Evolutionary conservation across 2,329 filamentous ascomycete species (phyloP), one percentile per base, ranked within the genome.

Genomic region (Rhinocladiella mackenziei): DNA sequence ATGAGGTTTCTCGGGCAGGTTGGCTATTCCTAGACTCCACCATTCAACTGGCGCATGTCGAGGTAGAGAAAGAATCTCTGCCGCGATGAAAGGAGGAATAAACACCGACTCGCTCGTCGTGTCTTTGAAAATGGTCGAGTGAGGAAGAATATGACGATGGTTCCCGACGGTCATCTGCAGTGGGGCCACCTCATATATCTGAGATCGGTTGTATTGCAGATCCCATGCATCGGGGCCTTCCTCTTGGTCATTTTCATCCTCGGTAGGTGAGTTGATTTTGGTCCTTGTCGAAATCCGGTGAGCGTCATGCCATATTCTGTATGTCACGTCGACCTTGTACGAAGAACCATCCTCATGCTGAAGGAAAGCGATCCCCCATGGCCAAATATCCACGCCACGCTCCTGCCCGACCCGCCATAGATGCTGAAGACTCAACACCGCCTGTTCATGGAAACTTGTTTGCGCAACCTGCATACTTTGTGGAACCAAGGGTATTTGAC

Each of bases 401-500:
- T 83, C 82, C 31, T 73, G 64, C 0, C 82, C 89, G 39, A 98
- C 83, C 28, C 91, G 80, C 80, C 84, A 89, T 17, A 97, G 76
- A 64, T 97, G 91, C 64, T 98, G 92, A 9, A 97, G 71, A 1
- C 89, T 78, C 3, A 98, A 73, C 0, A 78, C 70, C 4, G 83
- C 72, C 60, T 89, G 82, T 20, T 79, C 63, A 22, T 64, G 61
- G 51, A 81, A 76, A 4, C 65, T 65, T 3, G 55, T 43, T 1
- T 56, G 50, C 4, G 53, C 51, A 2, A 73, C 57, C 4, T 70
- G 61, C 91, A 97, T 97, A 3, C 77, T 83, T 3, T 81, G 76
- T 0, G 92, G 89, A 4, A 91, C 67, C 3, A 98, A 75, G 1
- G 91, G 88, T 37, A 98, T 96, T 65, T 97, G 92, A 0, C 92